These are phyloP conservation scores for Quercus phellos DNA, from an alignment of 331 rosid genomes.

Conservation along the genomic window DNA sequence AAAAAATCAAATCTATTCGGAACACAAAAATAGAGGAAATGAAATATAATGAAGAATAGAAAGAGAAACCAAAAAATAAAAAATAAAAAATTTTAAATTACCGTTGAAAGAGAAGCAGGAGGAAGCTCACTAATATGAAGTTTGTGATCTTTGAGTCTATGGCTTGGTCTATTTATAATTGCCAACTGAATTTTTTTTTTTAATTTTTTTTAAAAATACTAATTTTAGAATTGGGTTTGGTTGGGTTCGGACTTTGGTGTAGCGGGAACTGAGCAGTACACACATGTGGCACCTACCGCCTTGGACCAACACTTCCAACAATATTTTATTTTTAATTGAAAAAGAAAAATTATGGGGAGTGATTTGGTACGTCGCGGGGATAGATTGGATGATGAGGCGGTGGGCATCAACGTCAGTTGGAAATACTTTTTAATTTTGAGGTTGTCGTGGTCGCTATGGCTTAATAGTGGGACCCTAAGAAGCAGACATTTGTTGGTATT, in stretches of 20 bases:
- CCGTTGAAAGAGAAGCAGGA: neutral
- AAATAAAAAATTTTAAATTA: neutral
- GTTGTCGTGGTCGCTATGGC: neutral
- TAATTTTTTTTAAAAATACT: neutral
- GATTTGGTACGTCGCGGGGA: neutral
- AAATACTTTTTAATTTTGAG: neutral
- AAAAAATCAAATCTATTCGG: neutral
- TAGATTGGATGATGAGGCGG: neutral
- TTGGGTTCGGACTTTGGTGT: constrained; percentile 5
- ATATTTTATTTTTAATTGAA: neutral
- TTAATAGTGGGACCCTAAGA: constrained; percentile 1
- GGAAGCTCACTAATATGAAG: neutral
- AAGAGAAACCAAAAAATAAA: neutral
- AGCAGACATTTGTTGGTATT: neutral
- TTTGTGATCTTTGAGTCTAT: neutral
- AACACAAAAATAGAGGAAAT: neutral
- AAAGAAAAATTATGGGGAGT: neutral
- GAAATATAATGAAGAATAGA: neutral
- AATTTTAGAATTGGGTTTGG: neutral
- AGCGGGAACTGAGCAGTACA: constrained; percentile 22
- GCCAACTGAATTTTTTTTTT: neutral
- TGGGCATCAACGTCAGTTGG: neutral
- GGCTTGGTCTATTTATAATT: constrained; percentile 13
- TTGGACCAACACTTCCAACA: constrained; percentile 31
- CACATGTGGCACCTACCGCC: constrained; percentile 41